A percentile compares a stretch with the other conserved stretches of the same genome.
Conservation (phyloP, 129 eudicot genomes). For the Arctium lappa region DNA sequence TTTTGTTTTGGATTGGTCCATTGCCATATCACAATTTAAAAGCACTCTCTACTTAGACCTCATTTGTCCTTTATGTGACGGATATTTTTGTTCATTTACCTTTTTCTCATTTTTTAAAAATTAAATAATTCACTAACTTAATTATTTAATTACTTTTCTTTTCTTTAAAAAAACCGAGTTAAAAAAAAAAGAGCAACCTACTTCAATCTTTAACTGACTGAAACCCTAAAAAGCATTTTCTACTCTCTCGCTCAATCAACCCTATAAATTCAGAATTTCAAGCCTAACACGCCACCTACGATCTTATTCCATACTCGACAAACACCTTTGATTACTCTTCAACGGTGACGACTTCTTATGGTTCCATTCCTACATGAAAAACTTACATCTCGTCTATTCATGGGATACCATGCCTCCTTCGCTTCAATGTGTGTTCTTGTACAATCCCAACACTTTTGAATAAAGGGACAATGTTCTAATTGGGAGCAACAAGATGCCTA, state of each 20-base stretch:
- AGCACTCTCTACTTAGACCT: no score
- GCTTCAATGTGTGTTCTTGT: background rate
- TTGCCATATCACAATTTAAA: no score
- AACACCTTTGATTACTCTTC: background rate
- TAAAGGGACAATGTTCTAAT: background rate
- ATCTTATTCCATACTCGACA: background rate
- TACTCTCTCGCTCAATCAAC: background rate
- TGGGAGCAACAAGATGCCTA: background rate
- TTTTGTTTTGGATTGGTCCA: no score
- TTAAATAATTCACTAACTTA: no score
- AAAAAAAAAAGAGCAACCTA: background rate
- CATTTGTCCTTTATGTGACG: no score
- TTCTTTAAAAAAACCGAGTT: background rate
- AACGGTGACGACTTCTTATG: background rate
- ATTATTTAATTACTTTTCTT: background rate
- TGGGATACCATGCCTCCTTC: background rate
- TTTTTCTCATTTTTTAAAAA: no score
- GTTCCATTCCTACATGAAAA: background rate
- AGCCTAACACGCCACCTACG: background rate
- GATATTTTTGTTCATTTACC: no score
- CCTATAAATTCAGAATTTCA: background rate
- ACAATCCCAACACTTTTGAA: background rate
- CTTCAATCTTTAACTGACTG: background rate
- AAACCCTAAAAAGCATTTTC: background rate
- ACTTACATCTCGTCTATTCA: background rate